phyloP scores from a whole-genome alignment of 805 yeast genomes.

The Sugiyamaella chiloensis region DNA sequence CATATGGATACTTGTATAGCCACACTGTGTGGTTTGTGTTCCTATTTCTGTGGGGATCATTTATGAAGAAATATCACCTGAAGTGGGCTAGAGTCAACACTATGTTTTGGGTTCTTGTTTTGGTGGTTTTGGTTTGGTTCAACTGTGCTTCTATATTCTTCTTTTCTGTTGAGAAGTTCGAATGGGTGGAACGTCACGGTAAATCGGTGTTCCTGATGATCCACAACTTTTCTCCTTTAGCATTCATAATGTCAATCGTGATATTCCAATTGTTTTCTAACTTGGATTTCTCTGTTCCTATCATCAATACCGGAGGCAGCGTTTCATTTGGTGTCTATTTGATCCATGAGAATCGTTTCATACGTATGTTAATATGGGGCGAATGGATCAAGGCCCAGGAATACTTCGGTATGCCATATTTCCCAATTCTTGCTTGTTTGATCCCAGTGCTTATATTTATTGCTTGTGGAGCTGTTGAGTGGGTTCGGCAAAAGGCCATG shows the following conservation, averaged over 20 bases:
- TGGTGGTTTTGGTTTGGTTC: neutral
- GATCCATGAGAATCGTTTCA: conserved; percentile 6
- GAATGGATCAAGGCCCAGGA: conserved; percentile 1
- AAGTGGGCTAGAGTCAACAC: neutral
- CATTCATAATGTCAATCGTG: neutral
- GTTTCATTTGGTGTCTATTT: conserved; percentile 9
- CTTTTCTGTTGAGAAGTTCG: neutral
- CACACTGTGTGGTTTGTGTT: conserved; percentile 1
- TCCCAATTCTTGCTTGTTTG: neutral
- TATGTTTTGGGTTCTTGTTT: neutral
- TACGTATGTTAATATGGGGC: conserved; percentile 4
- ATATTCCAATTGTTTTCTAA: neutral
- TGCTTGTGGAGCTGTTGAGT: neutral
- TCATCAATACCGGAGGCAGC: conserved; percentile 3
- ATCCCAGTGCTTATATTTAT: neutral
- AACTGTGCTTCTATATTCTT: neutral
- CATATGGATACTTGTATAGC: conserved; percentile 1
- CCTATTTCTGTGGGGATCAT: conserved; percentile 4
- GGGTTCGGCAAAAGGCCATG: neutral
- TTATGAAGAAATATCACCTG: neutral
- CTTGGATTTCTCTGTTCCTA: conserved; percentile 1
- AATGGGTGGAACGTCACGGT: conserved; percentile 5
- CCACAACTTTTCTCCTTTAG: conserved; percentile 1
- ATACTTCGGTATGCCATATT: neutral
- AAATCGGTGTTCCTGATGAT: conserved; percentile 2